Base-by-base conservation (phyloP, 345 rosid species). In the Turritis glabra region DNA sequence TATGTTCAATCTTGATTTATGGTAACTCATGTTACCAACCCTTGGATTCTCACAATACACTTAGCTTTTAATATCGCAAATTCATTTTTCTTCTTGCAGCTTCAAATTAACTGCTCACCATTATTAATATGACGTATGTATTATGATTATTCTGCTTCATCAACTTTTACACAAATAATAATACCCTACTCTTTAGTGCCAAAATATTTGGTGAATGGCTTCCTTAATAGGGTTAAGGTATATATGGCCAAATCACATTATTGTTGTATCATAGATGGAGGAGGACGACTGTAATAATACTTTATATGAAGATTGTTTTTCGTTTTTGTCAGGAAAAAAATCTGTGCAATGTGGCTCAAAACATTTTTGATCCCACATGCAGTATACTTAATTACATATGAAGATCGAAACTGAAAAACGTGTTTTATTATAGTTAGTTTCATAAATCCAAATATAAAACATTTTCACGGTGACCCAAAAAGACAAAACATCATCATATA, bases 291-390 rank as follows among this genome's bases (percentile, higher is more conserved):
- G 18, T 41, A 17, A 27, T 25, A 26, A 27, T 37, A 38, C 2
- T 22, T 38, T 60, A 22, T 9, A 41, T 37, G 51, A 67, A n/a
- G 50, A 37, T 41, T n/a, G n/a, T n/a, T n/a, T n/a, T n/a, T n/a
- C n/a, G n/a, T n/a, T n/a, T n/a, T n/a, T n/a, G 17, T 5, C 17
- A 52, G 5, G 17, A 14, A 10, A 48, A 19, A 38, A 50, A 13
- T 29, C 4, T 55, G 15, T 53, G 41, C 22, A 30, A 9, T 43
- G 44, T 19, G 64, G 15, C 15, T 59, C 59, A 71, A 29, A 68
- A 69, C 65, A 44, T 43, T 15, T 29, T 21, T 57, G 44, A 43
- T 33, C 30, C 33, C 53, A 72, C 77, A 52, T 52, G 44, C 30
- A 72, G 23, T 37, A n/a, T 46, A 26, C 6, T 61, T 27, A 15